Evolutionary conservation across 768 basidiomycete genomes (phyloP), one percentile per base, ranked within the genome.

Genomic region (Termitomyces sp.): DNA sequence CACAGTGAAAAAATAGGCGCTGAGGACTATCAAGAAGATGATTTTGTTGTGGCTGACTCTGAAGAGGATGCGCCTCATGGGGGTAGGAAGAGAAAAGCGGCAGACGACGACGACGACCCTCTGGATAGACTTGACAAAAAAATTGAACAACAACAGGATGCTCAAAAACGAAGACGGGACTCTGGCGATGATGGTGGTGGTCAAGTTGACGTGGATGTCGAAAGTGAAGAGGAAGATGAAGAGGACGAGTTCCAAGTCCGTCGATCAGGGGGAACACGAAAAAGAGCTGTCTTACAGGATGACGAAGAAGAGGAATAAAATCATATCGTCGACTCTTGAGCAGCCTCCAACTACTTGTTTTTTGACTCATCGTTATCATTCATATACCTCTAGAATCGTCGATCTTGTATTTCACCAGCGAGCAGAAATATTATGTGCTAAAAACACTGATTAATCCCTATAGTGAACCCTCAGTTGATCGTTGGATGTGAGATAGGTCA

Each of bases 11-110:
- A 80, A 53, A 78, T 83, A 43, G 77, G 78, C 5, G 84, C 83
- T 22, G 88, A 77, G 49, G 78, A 91, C 43, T 93, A 93, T 63
- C 88, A 91, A 68, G 84, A 87, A 57, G 91, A 94, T 67, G 91
- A 91, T 65, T 94, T 94, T 65, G 76, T 94, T 30, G 92, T 93
- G 12, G 85, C 87, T 14, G 91, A 92, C 63, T 79, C 81, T 22
- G 90, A 91, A 42, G 88, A 89, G 27, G 89, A 88, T 3, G 77
- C 67, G 12, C 80, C 75, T 22, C 74, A 72, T 37, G 72, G 70
- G 55, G 73, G 70, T 58, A 79, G 73, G 53, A 73, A 70, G 57
- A 72, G 74, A 57, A 74, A 71, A 50, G 76, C 73, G 48, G 71
- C 72, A 22, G 69, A 61, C 13, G 76, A 69, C 57, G 72, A 72